phyloP scores from a whole-genome alignment of 129 eudicot genomes.

The Sambucus nigra region DNA sequence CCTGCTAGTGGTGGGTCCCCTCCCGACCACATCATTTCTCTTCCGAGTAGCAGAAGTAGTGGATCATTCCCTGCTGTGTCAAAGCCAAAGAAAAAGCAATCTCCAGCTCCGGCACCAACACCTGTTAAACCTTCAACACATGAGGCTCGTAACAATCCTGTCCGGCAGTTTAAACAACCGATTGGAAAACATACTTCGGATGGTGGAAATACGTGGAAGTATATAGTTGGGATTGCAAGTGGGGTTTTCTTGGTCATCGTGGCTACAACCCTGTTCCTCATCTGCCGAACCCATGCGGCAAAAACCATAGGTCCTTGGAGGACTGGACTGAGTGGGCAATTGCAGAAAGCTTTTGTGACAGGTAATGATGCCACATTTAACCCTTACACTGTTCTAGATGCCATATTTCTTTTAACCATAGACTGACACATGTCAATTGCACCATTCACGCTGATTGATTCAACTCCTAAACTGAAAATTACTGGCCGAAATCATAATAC shows the following conservation, averaged over 20 bases:
- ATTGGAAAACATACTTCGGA: conserved; percentile 8
- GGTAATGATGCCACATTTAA: conserved; percentile 23
- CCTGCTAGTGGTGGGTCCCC: conserved; percentile 23
- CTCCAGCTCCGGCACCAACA: conserved; percentile 15
- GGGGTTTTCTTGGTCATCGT: conserved; percentile 30
- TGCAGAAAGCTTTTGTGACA: conserved; percentile 84
- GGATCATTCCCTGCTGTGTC: conserved; percentile 85
- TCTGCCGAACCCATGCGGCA: conserved; percentile 53
- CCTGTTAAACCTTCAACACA: conserved; percentile 12
- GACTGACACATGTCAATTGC: too few species aligned
- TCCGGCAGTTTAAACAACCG: conserved; percentile 18
- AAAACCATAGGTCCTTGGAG: conserved; percentile 70
- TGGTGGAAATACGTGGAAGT: conserved; percentile 33
- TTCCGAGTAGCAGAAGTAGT: conserved; percentile 73
- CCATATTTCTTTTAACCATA: too few species aligned
- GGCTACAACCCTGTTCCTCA: conserved; percentile 23
- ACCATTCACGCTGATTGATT: too few species aligned
- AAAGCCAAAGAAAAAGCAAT: conserved; percentile 15
- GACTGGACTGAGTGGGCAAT: conserved; percentile 80
- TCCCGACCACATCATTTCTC: conserved; percentile 16
- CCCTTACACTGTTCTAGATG: too few species aligned
- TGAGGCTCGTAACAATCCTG: conserved; percentile 13
- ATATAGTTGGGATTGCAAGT: conserved; percentile 33
- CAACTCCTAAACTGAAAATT: too few species aligned
- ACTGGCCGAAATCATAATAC: too few species aligned